Base-by-base conservation (phyloP, 768 basidiomycete genomes). In the Rhizopogon vesiculosus region DNA sequence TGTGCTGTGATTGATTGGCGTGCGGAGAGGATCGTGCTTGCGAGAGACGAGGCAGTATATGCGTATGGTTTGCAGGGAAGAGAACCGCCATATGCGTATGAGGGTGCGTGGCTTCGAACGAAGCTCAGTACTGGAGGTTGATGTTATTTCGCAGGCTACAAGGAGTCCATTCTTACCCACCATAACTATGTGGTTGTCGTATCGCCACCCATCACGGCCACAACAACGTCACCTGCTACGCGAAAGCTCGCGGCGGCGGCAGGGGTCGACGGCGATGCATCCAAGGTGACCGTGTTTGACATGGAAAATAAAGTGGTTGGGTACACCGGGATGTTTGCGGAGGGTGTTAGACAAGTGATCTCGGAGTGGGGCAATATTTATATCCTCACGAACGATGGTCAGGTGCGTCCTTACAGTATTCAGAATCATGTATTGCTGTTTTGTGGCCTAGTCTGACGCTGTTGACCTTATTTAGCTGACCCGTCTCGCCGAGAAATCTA, bases 11-110 rank as follows among this genome's bases (percentile, higher is more conserved):
- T 93, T 80, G 86, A 94, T 63, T 82, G 84, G 79, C 76, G 78
- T 38, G 75, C 76, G n/a, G 76, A 74, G 42, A 85, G 89, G 64
- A 85, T 98, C 62, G 82, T 93, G 12, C 80, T 98, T 1, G 96
- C 93, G 0, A 73, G 90, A 55, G 91, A 97, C 45, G 97, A 98
- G 63, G 95, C 93, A 3, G 86, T 98, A 22, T 95, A 95, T 62
- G 76, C 89, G 7, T 93, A 91, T 63, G 85, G 87, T 0, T 79
- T 82, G 0, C 91, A 94, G 16, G 92, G 90, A 4, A 75, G 93
- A 56, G 88, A 91, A 4, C 80, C 87, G 0, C 93, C 90, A 53
- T 93, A 86, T 66, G 94, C 94, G 1, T 93, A 94, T 64, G 97
- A 98, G 78, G 96, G 95, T 89, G 54, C 50, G 70, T 54, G 28